phyloP scores from a whole-genome alignment of 208 protist species.

The Borovskyia barvae region DNA sequence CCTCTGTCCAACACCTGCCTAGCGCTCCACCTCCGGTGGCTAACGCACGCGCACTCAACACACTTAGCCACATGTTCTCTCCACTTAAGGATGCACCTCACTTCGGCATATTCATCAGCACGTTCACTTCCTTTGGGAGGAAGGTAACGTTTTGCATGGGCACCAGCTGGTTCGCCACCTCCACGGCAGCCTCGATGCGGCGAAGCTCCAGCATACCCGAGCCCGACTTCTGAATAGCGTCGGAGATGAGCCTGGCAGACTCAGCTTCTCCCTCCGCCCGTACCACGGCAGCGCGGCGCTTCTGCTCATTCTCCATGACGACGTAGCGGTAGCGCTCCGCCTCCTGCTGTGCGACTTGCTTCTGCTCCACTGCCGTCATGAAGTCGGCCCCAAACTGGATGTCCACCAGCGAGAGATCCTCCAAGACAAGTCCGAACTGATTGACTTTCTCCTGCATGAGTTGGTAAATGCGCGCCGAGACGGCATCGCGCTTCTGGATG shows the following conservation, averaged over 20 bases:
- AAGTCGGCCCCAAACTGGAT: conserved; percentile 96
- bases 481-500: conserved; percentile 97
- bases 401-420: conserved; percentile 98
- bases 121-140: conserved; percentile 61
- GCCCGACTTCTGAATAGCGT: conserved; percentile 82
- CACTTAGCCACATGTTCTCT: background rate
- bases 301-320: conserved; percentile 95
- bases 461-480: conserved; percentile 90
- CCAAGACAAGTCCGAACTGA: conserved; percentile 96
- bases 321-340: conserved; percentile 94
- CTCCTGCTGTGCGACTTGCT: conserved; percentile 98
- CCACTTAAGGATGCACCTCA: background rate
- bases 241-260: conserved; percentile 91
- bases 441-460: conserved; percentile 94
- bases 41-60: background rate
- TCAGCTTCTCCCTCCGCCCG: conserved; percentile 94
- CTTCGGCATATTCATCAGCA: conserved; percentile 65
- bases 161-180: conserved; percentile 92
- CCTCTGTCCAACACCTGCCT: background rate
- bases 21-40: too few relatives aligned
- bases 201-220: conserved; percentile 92
- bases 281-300: conserved; percentile 92
- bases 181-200: conserved; percentile 95
- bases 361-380: conserved; percentile 95
- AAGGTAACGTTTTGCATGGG: conserved; percentile 83